These are phyloP conservation scores for Fusarium sp. DNA, from an alignment of 2,329 filamentous ascomycete genomes.

Conservation along the genomic window DNA sequence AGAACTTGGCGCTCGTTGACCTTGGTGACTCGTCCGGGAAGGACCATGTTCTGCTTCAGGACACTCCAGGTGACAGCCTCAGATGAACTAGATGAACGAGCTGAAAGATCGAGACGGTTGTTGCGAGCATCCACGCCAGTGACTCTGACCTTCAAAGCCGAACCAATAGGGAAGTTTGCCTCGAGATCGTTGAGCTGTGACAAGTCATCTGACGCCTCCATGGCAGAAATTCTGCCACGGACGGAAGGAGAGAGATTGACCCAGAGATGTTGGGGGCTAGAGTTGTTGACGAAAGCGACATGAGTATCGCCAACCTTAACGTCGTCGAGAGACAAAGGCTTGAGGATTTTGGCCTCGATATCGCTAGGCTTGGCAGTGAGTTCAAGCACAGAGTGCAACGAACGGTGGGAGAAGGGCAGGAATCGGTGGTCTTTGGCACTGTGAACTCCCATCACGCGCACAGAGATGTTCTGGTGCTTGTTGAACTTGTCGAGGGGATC, in stretches of 20 bases:
- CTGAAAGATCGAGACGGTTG: slow-evolving; percentile 86
- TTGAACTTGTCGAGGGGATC: slow-evolving; percentile 80
- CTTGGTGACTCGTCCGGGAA: slow-evolving; percentile 88
- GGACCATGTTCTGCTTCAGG: slow-evolving; percentile 81
- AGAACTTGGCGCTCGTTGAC: slow-evolving; percentile 85
- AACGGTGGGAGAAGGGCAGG: slow-evolving; percentile 88
- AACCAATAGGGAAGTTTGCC: slow-evolving; percentile 89
- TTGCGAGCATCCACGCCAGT: slow-evolving; percentile 78
- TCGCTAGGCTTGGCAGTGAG: slow-evolving; percentile 83
- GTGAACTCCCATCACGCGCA: slow-evolving; percentile 86
- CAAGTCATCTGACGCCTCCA: slow-evolving; percentile 89
- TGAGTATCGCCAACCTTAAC: slow-evolving; percentile 78
- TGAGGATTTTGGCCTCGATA: slow-evolving; percentile 59
- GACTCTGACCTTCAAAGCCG: slow-evolving; percentile 84
- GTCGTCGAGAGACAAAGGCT: slow-evolving; percentile 76
- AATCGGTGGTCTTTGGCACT: slow-evolving; percentile 92
- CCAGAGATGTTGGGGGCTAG: slow-evolving; percentile 84
- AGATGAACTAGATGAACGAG: slow-evolving; percentile 67
- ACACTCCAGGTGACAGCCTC: slow-evolving; percentile 73
- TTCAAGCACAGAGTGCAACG: slow-evolving; percentile 85
- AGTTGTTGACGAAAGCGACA: slow-evolving; percentile 92
- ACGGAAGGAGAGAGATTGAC: slow-evolving; percentile 90
- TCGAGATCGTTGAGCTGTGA: slow-evolving; percentile 81
- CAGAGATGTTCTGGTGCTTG: slow-evolving; percentile 76
- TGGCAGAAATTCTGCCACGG: slow-evolving; percentile 82